phyloP scores from a whole-genome alignment of 2,329 filamentous ascomycete genomes.

The Calonectria pseudoreteaudii region DNA sequence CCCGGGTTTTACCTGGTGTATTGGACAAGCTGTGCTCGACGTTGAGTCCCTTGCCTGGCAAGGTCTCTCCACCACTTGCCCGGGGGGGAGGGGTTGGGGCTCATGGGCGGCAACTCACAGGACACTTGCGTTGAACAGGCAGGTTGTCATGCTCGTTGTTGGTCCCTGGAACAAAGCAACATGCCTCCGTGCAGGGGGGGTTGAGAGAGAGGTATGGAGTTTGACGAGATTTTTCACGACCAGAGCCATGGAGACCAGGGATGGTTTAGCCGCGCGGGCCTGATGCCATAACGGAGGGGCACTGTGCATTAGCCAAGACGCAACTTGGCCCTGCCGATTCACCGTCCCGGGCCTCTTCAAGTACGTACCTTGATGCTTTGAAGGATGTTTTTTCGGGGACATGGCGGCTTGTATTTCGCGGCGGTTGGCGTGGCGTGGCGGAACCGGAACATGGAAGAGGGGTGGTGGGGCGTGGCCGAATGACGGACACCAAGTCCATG shows the following conservation, averaged over 20 bases:
- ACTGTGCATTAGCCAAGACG: not conserved
- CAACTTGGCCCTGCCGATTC: not conserved
- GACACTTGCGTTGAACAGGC: conserved; percentile 4
- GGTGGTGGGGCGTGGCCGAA: not conserved
- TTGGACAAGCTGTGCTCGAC: not conserved
- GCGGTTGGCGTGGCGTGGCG: conserved; percentile 4
- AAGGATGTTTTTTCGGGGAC: conserved; percentile 4
- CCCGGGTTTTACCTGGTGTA: not conserved
- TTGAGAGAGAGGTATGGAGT: not conserved
- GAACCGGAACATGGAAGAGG: conserved; percentile 5
- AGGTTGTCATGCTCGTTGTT: not conserved
- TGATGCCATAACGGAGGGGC: conserved; percentile 25
- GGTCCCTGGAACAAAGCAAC: not conserved
- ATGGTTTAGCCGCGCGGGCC: conserved; percentile 26
- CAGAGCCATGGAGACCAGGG: not conserved
- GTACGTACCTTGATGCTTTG: not conserved
- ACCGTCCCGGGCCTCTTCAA: not conserved
- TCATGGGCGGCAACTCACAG: not conserved
- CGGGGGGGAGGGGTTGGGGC: not conserved
- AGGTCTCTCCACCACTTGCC: not conserved
- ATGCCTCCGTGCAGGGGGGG: not conserved
- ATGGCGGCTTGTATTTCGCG: not conserved
- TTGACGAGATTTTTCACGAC: not conserved
- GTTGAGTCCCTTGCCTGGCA: not conserved
- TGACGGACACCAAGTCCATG: not conserved